Base-by-base conservation (phyloP, 2,329 filamentous ascomycete genomes). In the Boeremia exigua region DNA sequence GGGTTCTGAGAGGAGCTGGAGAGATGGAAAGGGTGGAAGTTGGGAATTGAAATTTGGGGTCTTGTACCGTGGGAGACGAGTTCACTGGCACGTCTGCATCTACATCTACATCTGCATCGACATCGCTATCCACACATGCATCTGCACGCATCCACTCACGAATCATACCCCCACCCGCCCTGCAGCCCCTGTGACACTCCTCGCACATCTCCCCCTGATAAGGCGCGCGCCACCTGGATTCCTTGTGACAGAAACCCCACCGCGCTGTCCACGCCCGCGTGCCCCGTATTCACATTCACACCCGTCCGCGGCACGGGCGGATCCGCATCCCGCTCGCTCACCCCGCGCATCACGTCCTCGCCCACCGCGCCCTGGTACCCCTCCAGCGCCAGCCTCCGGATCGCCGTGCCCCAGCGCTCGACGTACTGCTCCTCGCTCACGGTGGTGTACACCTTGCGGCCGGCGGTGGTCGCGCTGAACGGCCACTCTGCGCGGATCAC, bases 401-500 rank as follows among this genome's bases (percentile, higher is more conserved):
- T 84, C 2, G 85, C 81, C 5, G 82, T 77, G 8, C 79, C 81
- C 86, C 89, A 91, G 52, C 84, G 74, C 54, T 84, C 81, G 61
- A 86, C 85, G 84, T 86, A 89, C 58, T 86, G 81, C 36, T 75
- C 69, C 62, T 84, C 82, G 28, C 70, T 77, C 14, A 81, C 61
- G 1, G 74, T 75, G 0, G 83, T 81, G 63, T 86, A 89, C 23
- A 75, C 70, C 60, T 76, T 81, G 14, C 49, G 48, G 3, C 67
- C 79, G 2, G 56, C 61, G 27, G 70, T 69, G 9, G 67, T 59
- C 4, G 70, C 65, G 3, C 82, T 84, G 61, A 82, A 87, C 1
- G 78, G 73, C 87, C 88, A 92, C 30, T 87, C 80, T 0, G 83
- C 82, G 19, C 80, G 78, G 3, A 85, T 81, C 2, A 90, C 86